Evolutionary conservation across 2,329 filamentous ascomycete genomes (phyloP), one percentile per base, ranked within the genome.

Genomic region (Coniella vitis): DNA sequence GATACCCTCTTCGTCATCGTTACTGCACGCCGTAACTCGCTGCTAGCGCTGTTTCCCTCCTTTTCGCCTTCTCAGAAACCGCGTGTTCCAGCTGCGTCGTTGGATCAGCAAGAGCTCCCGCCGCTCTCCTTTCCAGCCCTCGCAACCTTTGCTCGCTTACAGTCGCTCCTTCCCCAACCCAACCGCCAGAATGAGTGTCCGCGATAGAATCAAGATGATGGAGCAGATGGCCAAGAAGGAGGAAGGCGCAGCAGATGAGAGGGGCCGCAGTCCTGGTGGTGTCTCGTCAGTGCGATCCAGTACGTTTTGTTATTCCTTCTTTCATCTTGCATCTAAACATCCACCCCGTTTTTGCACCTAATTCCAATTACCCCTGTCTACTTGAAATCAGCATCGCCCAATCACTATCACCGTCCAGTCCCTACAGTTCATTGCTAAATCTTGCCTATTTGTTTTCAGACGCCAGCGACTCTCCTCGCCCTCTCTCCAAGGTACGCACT

Each of bases 401-500:
- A 20, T 25, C 12, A 29, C 17, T 8, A 5, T 20, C 22, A 41
- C 3, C 9, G 3, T 17, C n/a, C 25, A 42, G 29, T 13, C 14
- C 13, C 12, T 21, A 5, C 14, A 36, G 4, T 14, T 17, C 41
- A 46, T 29, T 32, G 38, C 48, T 53, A 49, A 48, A 37, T 35
- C 29, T n/a, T 17, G 21, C 29, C 29, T 40, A 7, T 29, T 14
- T 16, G 12, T 7, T 20, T 29, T n/a, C 65, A 48, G 61, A 59
- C 55, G 62, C 62, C 38, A 59, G 66, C 49, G 72, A 75, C 31
- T 79, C 77, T 16, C 77, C 80, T 29, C 74, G 84, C 59, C 85
- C 82, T 20, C 75, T 89, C 36, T 87, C 85, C 54, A 87, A 85
- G 66, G 81, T 90, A 38, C 78, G 85, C 56, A 86, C 85, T 34